Evolutionary conservation across 805 yeast genomes (phyloP), one percentile per base, ranked within the genome.

Genomic region (Candida taoyuanica): DNA sequence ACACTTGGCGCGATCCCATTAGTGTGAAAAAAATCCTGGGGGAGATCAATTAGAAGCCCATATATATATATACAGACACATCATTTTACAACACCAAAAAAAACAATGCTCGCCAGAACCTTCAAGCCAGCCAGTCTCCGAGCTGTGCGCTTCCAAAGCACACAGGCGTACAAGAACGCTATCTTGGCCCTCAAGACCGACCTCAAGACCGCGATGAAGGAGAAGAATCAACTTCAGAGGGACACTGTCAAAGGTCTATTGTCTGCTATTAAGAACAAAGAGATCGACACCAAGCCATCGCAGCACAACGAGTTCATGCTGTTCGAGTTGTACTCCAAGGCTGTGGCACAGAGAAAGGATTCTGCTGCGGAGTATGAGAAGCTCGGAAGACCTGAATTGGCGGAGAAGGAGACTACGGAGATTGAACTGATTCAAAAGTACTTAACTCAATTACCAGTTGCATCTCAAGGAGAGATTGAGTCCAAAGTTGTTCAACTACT

Each of bases 381-480:
- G 14, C 71, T 72, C 36, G 56, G 63, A 8, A 68, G 85, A 46
- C 55, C 50, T 3, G 85, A 79, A 43, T 58, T 78, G 42, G 79
- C 70, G 2, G 71, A 65, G n/a, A 69, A 67, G 37, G 85, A 79
- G 57, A 48, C 55, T 17, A 52, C 57, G 15, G 82, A 78, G 56
- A 49, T 68, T 20, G 56, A 44, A 0, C 53, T 75, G 24, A 65
- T 79, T 29, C 47, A 68, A 19, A 47, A 53, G 13, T 69, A 75
- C 34, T 49, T 68, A 32, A 33, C 42, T 2, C 48, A 57, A 20
- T 55, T 78, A 17, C 75, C 78, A 7, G 70, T 76, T 14, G 70
- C 81, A 1, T 59, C 73, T 3, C 65, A 64, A 25, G 73, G 63
- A 32, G 72, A 72, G 34, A 47, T 72, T 24, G 67, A 65, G 23